Percentiles rank a stretch among this genome's conserved stretches.
phyloP scores from a whole-genome alignment of 352 stramenopile species.

The Phytophthora meadii region DNA sequence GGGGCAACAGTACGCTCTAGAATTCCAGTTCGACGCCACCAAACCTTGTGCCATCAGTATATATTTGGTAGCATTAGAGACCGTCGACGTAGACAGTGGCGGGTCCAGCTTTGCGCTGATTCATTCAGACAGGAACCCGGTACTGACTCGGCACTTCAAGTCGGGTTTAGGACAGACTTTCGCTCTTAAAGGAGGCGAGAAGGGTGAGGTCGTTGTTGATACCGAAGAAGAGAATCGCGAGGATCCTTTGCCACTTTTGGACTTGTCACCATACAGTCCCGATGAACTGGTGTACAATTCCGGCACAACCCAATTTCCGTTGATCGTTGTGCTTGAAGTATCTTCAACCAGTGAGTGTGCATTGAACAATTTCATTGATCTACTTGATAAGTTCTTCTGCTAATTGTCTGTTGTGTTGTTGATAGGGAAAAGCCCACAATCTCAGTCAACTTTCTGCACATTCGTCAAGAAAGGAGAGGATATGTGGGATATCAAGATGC shows the following conservation, averaged over 20 bases:
- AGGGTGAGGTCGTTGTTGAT: slow-evolving; percentile 5
- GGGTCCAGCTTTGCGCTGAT: slow-evolving; percentile 66
- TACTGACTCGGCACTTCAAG: slow-evolving; percentile 53
- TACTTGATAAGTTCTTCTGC: not conserved
- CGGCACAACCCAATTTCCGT: slow-evolving; percentile 55
- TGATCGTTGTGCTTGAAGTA: slow-evolving; percentile 79
- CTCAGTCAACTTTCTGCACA: slow-evolving; percentile 82
- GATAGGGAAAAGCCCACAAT: slow-evolving; percentile 57
- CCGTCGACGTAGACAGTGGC: slow-evolving; percentile 68
- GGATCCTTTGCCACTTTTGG: slow-evolving; percentile 35
- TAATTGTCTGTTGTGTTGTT: slow-evolving; percentile 6
- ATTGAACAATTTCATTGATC: not conserved
- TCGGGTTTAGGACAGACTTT: slow-evolving; percentile 68
- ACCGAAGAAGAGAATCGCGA: slow-evolving; percentile 17
- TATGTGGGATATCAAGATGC: slow-evolving; percentile 69
- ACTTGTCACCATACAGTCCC: slow-evolving; percentile 47
- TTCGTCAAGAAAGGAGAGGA: slow-evolving; percentile 59
- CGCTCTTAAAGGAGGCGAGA: slow-evolving; percentile 26
- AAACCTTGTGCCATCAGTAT: slow-evolving; percentile 75
- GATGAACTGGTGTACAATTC: slow-evolving; percentile 59
- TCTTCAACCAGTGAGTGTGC: slow-evolving; percentile 42
- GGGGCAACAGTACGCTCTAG: slow-evolving; percentile 43
- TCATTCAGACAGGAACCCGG: slow-evolving; percentile 47
- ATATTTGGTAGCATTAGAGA: slow-evolving; percentile 71
- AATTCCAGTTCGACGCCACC: slow-evolving; percentile 83